Evolutionary conservation across 805 yeast genomes (phyloP).

Genomic region (Candida berthetii): DNA sequence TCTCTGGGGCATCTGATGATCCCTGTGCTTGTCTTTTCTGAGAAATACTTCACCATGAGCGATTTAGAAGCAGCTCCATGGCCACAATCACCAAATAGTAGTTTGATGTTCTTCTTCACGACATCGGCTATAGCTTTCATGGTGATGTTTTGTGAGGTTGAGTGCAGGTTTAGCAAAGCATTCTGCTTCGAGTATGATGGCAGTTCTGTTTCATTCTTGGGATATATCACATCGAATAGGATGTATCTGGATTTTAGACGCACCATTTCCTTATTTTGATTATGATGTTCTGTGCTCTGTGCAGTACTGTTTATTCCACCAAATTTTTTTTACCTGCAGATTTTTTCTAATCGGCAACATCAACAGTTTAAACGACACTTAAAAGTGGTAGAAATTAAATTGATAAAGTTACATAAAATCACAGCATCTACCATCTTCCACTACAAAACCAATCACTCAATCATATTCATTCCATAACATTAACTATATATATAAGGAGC

Average conservation of each 20-base stretch:
- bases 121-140: constrained; percentile 44
- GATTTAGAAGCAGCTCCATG: constrained; percentile 56
- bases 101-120: constrained; percentile 49
- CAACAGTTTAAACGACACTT: too few species aligned
- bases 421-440: too few species aligned
- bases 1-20: constrained; percentile 73
- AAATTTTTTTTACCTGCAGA: too few species aligned
- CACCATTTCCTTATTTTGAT: too few species aligned
- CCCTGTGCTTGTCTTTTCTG: constrained; percentile 77
- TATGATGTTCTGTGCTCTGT: too few species aligned
- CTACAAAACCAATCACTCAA: too few species aligned
- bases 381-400: too few species aligned
- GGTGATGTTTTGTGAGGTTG: constrained; percentile 39
- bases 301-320: too few species aligned
- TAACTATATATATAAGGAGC: too few species aligned
- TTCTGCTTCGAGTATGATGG: constrained; percentile 24
- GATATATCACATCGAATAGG: constrained; percentile 72
- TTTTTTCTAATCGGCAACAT: too few species aligned
- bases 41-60: constrained; percentile 70
- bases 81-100: constrained; percentile 76
- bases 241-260: constrained; percentile 82
- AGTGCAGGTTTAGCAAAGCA: constrained; percentile 41
- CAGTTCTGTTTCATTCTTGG: constrained; percentile 27
- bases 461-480: too few species aligned
- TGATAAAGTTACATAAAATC: too few species aligned